Conservation (phyloP, 257 asterid species). For the Phtheirospermum japonicum region DNA sequence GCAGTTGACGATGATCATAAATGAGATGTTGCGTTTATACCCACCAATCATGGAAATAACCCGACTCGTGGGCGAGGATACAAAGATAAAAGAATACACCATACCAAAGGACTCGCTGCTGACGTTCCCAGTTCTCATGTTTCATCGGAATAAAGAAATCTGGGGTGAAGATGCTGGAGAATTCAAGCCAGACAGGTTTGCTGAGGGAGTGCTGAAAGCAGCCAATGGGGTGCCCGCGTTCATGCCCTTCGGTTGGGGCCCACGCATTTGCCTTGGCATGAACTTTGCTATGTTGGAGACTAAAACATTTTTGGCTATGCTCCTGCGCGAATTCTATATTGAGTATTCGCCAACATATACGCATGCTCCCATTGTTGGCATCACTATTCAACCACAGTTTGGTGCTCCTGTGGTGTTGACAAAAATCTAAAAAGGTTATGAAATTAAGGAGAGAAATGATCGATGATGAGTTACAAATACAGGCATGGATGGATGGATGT, state of each 20-base stretch:
- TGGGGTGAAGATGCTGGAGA: constrained; percentile 37
- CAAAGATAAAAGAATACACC: neutral
- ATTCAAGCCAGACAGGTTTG: constrained; percentile 32
- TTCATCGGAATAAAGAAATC: constrained; percentile 22
- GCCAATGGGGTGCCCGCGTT: constrained; percentile 26
- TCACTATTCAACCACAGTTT: constrained; percentile 23
- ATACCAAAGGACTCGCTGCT: constrained; percentile 12
- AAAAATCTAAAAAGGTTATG: constrained; percentile 28
- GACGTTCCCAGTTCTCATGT: constrained; percentile 18
- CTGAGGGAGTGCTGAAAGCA: constrained; percentile 30
- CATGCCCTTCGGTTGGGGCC: constrained; percentile 40
- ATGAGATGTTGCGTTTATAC: neutral
- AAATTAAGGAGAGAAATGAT: too few relatives aligned
- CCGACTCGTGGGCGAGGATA: constrained; percentile 27
- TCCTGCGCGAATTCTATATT: constrained; percentile 23
- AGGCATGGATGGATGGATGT: too few relatives aligned
- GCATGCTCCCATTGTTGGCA: constrained; percentile 19
- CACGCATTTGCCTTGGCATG: constrained; percentile 32
- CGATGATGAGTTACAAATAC: too few relatives aligned
- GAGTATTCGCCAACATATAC: constrained; percentile 21
- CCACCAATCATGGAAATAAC: constrained; percentile 17
- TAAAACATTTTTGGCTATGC: constrained; percentile 26
- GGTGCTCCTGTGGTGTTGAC: constrained; percentile 28
- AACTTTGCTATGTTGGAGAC: constrained; percentile 25
- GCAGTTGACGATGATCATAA: neutral